Conservation (phyloP, 2,329 filamentous ascomycete genomes). For the Trichophyton schoenleinii region DNA sequence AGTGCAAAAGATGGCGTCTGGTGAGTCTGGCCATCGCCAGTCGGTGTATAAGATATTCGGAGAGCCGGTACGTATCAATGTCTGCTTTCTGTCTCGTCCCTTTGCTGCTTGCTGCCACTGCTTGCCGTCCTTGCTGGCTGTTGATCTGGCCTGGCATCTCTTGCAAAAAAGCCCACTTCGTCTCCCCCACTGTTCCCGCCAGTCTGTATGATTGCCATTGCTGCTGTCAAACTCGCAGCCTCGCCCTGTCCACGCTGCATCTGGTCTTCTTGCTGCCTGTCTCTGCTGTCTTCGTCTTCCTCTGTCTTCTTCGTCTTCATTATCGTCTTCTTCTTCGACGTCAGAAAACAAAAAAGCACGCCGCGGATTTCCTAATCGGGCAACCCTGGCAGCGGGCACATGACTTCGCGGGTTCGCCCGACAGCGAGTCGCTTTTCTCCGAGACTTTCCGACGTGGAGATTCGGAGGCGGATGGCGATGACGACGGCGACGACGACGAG, state of each 20-base stretch:
- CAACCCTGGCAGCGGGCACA: slow-evolving; percentile 4
- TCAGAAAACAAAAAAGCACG: slow-evolving; percentile 1
- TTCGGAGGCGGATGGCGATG: background rate
- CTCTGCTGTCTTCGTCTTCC: background rate
- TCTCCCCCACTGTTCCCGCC: background rate
- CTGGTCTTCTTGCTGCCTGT: slow-evolving; percentile 1
- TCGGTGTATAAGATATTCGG: slow-evolving; percentile 26
- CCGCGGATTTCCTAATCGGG: slow-evolving; percentile 4
- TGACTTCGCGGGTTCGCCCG: slow-evolving; percentile 11
- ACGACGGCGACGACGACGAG: background rate
- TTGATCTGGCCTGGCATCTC: background rate
- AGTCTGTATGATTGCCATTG: background rate
- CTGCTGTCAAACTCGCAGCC: background rate
- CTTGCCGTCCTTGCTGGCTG: background rate
- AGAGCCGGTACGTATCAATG: slow-evolving; percentile 22
- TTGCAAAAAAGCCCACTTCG: background rate
- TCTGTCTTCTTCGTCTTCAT: background rate
- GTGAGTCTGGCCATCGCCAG: slow-evolving; percentile 19
- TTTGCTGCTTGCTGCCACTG: background rate
- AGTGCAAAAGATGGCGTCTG: slow-evolving; percentile 20
- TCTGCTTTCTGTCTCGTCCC: background rate
- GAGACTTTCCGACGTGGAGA: background rate
- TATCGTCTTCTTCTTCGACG: background rate
- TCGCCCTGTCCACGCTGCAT: background rate
- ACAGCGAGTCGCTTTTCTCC: background rate